Evolutionary conservation across 306 rosid species (phyloP).

Genomic region (Rosa chinensis): DNA sequence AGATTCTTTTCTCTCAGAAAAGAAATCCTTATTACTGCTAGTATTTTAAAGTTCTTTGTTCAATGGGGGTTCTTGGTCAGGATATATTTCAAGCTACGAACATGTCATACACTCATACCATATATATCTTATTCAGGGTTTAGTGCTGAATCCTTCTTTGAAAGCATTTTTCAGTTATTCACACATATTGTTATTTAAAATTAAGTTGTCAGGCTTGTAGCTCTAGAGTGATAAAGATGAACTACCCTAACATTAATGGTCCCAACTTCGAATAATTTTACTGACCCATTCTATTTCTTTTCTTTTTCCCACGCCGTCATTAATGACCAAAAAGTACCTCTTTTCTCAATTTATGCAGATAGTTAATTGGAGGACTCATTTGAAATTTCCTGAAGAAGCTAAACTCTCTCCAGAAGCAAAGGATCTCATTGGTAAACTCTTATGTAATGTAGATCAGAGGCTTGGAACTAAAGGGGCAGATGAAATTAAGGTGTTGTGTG

Average conservation of each 20-base stretch:
- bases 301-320: constrained; percentile 14
- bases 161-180: background rate
- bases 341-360: constrained; percentile 57
- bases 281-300: background rate
- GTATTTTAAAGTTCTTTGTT: background rate
- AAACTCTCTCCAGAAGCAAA: constrained; percentile 86
- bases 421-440: constrained; percentile 81
- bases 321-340: constrained; percentile 13
- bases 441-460: constrained; percentile 94
- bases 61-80: background rate
- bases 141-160: background rate
- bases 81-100: background rate
- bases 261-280: background rate
- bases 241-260: background rate
- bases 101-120: background rate
- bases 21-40: background rate
- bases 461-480: constrained; percentile 96
- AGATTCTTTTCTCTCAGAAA: background rate
- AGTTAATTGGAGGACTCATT: constrained; percentile 94
- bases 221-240: background rate
- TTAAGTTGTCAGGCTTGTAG: background rate
- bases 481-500: constrained; percentile 96
- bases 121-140: background rate
- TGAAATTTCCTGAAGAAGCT: constrained; percentile 99
- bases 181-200: background rate